phyloP scores from a whole-genome alignment of 1,139 yeast species.

The Diutina ranongensis region DNA sequence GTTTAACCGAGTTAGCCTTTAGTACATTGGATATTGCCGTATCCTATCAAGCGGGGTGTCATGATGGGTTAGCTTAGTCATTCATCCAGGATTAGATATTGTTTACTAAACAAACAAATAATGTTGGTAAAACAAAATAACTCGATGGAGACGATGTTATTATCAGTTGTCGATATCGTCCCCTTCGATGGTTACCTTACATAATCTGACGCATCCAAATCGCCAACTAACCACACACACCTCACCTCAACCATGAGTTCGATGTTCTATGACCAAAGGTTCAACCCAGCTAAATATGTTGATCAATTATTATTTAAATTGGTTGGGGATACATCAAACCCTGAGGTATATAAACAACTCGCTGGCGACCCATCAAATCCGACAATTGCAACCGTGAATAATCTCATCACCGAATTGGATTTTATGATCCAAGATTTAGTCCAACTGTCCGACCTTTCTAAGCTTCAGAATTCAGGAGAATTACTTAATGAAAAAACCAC shows the following conservation, averaged over 20 bases:
- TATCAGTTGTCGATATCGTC: too few species aligned
- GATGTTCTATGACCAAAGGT: conserved; percentile 4
- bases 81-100: too few species aligned
- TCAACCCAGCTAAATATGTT: conserved; percentile 3
- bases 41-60: too few species aligned
- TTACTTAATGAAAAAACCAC: conserved; percentile 5
- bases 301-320: conserved; percentile 3
- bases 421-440: conserved; percentile 2
- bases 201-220: neutral
- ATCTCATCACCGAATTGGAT: conserved; percentile 4
- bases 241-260: conserved; percentile 1
- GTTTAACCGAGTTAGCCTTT: too few species aligned
- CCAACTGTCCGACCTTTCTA: neutral
- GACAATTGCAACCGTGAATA: neutral
- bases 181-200: too few species aligned
- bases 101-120: too few species aligned
- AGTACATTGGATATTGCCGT: too few species aligned
- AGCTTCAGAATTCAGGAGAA: neutral
- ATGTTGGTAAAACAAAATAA: too few species aligned
- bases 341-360: neutral
- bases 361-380: neutral
- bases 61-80: too few species aligned
- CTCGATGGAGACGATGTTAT: too few species aligned
- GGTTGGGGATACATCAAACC: conserved; percentile 3
- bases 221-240: neutral